Conservation (phyloP, 2,329 filamentous ascomycete species). For the Colletotrichum higginsianum region DNA sequence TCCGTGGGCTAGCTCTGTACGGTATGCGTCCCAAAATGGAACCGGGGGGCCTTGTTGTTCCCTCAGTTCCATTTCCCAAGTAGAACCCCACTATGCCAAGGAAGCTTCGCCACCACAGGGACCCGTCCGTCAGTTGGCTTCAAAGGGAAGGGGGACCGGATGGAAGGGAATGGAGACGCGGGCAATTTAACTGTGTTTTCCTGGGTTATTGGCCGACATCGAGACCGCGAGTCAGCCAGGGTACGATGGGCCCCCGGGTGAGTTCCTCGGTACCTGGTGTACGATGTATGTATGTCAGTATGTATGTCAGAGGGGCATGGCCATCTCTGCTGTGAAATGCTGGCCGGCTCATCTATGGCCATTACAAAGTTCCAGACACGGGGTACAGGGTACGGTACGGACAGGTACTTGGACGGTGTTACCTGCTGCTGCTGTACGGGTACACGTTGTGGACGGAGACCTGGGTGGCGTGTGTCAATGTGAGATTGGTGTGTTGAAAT, state of each 20-base stretch:
- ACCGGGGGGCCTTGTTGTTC: slow-evolving; percentile 6
- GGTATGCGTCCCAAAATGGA: slow-evolving; percentile 15
- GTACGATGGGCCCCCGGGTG: not conserved
- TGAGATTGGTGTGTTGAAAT: slow-evolving; percentile 33
- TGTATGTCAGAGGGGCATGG: not conserved
- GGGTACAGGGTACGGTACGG: not conserved
- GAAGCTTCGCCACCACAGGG: slow-evolving; percentile 41
- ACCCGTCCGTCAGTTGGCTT: not conserved
- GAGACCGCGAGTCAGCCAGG: slow-evolving; percentile 24
- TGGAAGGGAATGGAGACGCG: not conserved
- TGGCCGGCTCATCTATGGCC: not conserved
- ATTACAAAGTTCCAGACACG: not conserved
- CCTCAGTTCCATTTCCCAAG: slow-evolving; percentile 5
- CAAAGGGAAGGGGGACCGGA: not conserved
- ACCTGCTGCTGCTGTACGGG: not conserved
- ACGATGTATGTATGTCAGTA: not conserved
- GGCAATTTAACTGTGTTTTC: slow-evolving; percentile 12
- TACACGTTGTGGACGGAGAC: not conserved
- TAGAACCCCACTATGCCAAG: slow-evolving; percentile 32
- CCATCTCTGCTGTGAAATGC: not conserved
- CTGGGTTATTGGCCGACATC: slow-evolving; percentile 11
- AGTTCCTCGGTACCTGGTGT: not conserved
- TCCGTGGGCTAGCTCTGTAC: not conserved
- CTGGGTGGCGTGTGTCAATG: not conserved
- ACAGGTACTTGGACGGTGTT: not conserved